Conservation (phyloP, 2,329 filamentous ascomycete genomes). For the Zasmidium citrigriseum region DNA sequence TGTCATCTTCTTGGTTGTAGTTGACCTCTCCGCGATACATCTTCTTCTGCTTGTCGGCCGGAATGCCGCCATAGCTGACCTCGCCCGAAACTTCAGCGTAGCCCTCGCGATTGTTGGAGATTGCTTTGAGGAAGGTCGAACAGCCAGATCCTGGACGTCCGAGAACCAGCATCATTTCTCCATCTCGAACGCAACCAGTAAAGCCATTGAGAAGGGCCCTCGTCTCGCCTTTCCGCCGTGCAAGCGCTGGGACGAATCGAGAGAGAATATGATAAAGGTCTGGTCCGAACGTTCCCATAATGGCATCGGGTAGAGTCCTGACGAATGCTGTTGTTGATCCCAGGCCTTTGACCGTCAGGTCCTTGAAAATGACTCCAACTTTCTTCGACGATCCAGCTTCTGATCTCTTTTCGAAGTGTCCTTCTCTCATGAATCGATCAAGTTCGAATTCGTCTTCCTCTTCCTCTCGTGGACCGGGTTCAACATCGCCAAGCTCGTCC, state of each 20-base stretch:
- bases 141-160: conserved; percentile 75
- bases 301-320: conserved; percentile 70
- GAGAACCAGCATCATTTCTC: conserved; percentile 71
- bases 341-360: conserved; percentile 72
- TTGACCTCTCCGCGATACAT: conserved; percentile 74
- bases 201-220: conserved; percentile 66
- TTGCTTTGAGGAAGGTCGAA: conserved; percentile 73
- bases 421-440: conserved; percentile 69
- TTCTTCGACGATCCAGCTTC: conserved; percentile 71
- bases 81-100: conserved; percentile 69
- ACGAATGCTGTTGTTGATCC: conserved; percentile 68
- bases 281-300: conserved; percentile 77
- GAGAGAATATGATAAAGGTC: conserved; percentile 69
- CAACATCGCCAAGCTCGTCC: conserved; percentile 30
- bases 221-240: conserved; percentile 51
- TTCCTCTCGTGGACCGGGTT: conserved; percentile 42
- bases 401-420: conserved; percentile 72
- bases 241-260: conserved; percentile 55
- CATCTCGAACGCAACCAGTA: conserved; percentile 63
- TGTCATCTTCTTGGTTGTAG: conserved; percentile 76
- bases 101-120: conserved; percentile 67
- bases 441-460: conserved; percentile 66
- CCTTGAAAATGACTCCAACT: conserved; percentile 75
- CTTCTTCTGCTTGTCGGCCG: conserved; percentile 67
- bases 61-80: conserved; percentile 70